Base-by-base conservation (phyloP, 2,329 filamentous ascomycete genomes). In the Gaeumannomyces tritici region DNA sequence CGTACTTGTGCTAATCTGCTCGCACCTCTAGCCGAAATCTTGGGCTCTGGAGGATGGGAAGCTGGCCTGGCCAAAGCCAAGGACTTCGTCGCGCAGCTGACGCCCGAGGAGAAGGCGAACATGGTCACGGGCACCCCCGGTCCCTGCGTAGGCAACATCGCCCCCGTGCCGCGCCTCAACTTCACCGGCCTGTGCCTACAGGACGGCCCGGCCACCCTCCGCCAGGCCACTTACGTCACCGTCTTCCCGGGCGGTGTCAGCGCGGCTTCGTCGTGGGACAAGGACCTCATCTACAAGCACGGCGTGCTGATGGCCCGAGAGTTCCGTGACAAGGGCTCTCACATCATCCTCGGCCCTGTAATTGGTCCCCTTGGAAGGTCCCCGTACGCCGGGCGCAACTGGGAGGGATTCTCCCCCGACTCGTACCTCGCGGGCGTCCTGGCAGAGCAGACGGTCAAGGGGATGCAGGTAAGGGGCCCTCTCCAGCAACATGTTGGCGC, bases 21-120 rank as follows among this genome's bases (percentile, higher is more conserved):
- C 0, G 29, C 3, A 33, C 8, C 15, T 47, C 1, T 7, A 51
- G 42, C 42, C 42, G n/a, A 51, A n/a, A 51, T 51, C 21, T n/a
- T 21, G 13, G 56, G 56, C 27, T 5, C 56, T 6, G 56, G 28
- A 27, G 71, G 69, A 35, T 90, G 89, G 87, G 80, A 78, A 11
- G 79, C 79, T n/a, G 87, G 88, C 15, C 87, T 89, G 69, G 74
- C 75, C 13, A 86, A 85, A 69, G 88, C 89, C 0, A 79, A 81
- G 57, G 80, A 80, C 11, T 89, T 91, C 65, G 87, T 91, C 27
- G 80, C 80, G 31, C 79, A 86, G 67, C 76, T 91, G 70, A 90
- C 88, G 2, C 75, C 91, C 61, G 75, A 83, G 6, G 89, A 91
- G 73, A 91, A 91, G 73, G 86, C 91, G 70, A 91, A 91, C 70